phyloP scores from a whole-genome alignment of 345 rosid genomes.

The Eucalyptus tenuipes region DNA sequence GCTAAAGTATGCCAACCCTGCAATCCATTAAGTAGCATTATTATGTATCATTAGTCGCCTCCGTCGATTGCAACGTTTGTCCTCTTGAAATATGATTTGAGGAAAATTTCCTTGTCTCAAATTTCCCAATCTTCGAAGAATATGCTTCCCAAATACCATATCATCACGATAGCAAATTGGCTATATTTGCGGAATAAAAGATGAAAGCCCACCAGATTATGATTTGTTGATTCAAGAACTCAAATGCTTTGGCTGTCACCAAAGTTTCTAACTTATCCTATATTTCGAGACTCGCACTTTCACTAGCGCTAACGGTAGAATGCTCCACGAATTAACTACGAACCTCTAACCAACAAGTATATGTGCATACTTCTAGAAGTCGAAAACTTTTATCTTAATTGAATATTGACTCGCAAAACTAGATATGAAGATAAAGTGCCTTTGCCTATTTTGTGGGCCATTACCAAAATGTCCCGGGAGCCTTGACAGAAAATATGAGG shows the following conservation, averaged over 20 bases:
- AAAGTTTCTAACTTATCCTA: not conserved
- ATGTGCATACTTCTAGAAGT: not conserved
- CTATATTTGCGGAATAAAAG: not conserved
- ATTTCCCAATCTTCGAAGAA: not conserved
- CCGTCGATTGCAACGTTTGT: rapidly evolving
- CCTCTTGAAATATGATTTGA: not conserved
- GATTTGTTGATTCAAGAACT: not conserved
- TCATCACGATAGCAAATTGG: not conserved
- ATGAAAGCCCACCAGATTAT: not conserved
- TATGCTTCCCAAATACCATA: not conserved
- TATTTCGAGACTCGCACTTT: not conserved
- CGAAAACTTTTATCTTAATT: not conserved
- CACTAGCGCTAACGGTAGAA: not conserved
- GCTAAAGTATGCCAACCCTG: not conserved
- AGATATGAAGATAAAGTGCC: not conserved
- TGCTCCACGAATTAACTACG: not conserved
- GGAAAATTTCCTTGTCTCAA: not conserved
- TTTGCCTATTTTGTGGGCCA: not conserved
- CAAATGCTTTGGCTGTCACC: not conserved
- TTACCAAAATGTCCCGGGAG: slow-evolving; percentile 80
- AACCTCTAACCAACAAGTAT: not conserved
- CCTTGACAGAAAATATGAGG: slow-evolving; percentile 73
- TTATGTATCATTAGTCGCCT: not conserved
- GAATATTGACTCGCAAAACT: not conserved
- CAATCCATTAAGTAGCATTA: not conserved